A percentile compares a stretch with the other conserved stretches of the same genome.
These are phyloP conservation scores for Rhodocollybia butyracea DNA, from an alignment of 768 basidiomycete genomes.

Conservation along the genomic window DNA sequence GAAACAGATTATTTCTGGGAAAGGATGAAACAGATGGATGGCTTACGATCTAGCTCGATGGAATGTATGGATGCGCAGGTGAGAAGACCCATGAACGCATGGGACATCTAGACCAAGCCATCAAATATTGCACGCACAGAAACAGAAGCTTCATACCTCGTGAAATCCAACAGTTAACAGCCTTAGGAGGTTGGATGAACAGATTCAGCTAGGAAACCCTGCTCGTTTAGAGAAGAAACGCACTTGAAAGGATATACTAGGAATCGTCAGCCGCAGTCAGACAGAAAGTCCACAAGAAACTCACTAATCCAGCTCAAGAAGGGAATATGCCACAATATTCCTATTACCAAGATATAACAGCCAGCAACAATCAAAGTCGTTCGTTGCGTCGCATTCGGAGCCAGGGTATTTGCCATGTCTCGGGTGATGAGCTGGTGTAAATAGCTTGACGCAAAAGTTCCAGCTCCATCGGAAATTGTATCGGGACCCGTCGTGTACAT, in stretches of 20 bases:
- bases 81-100: constrained; percentile 74
- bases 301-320: constrained; percentile 69
- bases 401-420: constrained; percentile 42
- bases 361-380: constrained; percentile 80
- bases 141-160: constrained; percentile 46
- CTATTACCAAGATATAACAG: constrained; percentile 69
- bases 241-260: constrained; percentile 92
- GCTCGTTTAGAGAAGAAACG: constrained; percentile 21
- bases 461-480: not conserved
- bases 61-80: constrained; percentile 87
- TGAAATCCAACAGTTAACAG: constrained; percentile 87
- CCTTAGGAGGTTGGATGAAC: constrained; percentile 41
- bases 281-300: constrained; percentile 24
- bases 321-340: constrained; percentile 79
- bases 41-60: constrained; percentile 83
- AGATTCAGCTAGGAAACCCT: not conserved
- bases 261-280: constrained; percentile 1
- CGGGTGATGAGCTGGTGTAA: constrained; percentile 14
- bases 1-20: not conserved
- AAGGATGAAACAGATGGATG: not conserved
- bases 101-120: constrained; percentile 63
- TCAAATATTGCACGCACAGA: not conserved
- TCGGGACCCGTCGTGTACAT: not conserved
- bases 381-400: constrained; percentile 69
- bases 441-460: not conserved